Evolutionary conservation across 2,329 filamentous ascomycete species (phyloP).

Genomic region (Gaeumannomyces tritici): DNA sequence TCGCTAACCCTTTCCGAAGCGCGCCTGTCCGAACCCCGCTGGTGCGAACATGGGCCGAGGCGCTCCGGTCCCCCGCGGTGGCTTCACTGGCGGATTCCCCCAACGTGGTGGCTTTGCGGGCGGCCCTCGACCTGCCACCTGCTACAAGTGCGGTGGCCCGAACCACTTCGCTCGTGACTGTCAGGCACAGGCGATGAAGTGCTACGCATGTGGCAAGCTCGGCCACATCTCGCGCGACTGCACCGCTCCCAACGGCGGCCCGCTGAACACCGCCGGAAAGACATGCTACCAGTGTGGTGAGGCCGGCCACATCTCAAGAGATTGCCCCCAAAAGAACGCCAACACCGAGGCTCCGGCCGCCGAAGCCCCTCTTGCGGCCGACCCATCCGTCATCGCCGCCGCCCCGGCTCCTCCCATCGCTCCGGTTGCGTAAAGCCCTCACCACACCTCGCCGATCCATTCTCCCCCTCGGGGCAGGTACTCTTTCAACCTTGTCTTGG

Average conservation of each 20-base stretch:
- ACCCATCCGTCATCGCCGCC: constrained; percentile 25
- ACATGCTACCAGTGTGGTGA: constrained; percentile 98
- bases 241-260: constrained; percentile 91
- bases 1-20: constrained; percentile 31
- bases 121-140: constrained; percentile 58
- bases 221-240: constrained; percentile 91
- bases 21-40: constrained; percentile 73
- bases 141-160: constrained; percentile 72
- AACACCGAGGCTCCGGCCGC: constrained; percentile 12
- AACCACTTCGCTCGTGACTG: constrained; percentile 99
- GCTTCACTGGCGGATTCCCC: constrained; percentile 52
- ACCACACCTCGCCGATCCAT: background rate
- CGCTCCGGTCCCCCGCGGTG: constrained; percentile 53
- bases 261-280: constrained; percentile 92
- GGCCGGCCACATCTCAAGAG: constrained; percentile 89
- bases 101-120: constrained; percentile 64
- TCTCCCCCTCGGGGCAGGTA: background rate
- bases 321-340: constrained; percentile 69
- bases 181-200: constrained; percentile 98
- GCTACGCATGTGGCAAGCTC: constrained; percentile 92
- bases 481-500: background rate
- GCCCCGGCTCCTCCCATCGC: constrained; percentile 34
- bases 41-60: constrained; percentile 54
- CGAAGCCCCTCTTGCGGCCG: constrained; percentile 35
- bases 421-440: constrained; percentile 16